phyloP scores from a whole-genome alignment of 441 rosid species.

The Macaranga tanarius region DNA sequence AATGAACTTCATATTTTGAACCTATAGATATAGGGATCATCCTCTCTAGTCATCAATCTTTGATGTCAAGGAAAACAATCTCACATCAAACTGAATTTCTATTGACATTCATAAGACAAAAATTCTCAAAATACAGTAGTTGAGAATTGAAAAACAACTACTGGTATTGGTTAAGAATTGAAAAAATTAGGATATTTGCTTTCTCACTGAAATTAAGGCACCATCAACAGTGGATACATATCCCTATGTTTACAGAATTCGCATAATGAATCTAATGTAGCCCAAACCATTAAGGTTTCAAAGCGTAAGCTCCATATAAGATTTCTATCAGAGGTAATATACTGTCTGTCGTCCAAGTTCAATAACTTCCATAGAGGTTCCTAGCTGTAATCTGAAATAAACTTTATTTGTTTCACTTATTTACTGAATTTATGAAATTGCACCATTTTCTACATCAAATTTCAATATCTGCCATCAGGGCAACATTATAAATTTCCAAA shows the following conservation, averaged over 20 bases:
- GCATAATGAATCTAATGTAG: too few species aligned
- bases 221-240: background rate
- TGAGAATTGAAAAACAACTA: background rate
- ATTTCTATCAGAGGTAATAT: conserved; percentile 3
- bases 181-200: background rate
- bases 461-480: background rate
- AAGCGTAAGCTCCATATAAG: background rate
- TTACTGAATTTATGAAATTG: background rate
- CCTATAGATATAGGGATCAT: background rate
- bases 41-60: background rate
- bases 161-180: too few species aligned
- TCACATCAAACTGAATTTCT: background rate
- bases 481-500: background rate
- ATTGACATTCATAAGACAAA: background rate
- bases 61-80: background rate
- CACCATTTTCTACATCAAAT: background rate
- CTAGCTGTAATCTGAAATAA: background rate
- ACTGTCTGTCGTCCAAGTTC: background rate
- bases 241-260: conserved; percentile 1
- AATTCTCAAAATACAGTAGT: background rate
- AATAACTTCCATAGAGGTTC: background rate
- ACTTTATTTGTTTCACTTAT: background rate
- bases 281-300: conserved; percentile 4
- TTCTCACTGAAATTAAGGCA: background rate
- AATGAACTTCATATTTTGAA: background rate